Conservation (phyloP, 352 stramenopile genomes). For the Blastocystis sp. region DNA sequence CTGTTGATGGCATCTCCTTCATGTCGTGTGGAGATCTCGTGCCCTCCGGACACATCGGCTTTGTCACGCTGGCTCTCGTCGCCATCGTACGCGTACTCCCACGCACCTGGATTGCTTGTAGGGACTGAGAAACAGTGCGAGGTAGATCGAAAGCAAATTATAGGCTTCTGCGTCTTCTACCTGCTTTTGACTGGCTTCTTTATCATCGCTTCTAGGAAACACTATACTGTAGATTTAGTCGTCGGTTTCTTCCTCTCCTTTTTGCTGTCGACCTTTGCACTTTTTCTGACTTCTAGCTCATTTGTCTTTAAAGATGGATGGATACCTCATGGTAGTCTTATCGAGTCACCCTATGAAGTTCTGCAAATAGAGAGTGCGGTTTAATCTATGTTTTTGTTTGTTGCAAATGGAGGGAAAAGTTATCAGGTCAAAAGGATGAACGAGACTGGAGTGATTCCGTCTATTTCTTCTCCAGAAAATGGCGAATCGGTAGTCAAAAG, state of each 20-base stretch:
- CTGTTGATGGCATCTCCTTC: constrained; percentile 48
- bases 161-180: neutral
- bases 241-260: constrained; percentile 24
- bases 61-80: neutral
- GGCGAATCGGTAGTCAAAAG: neutral
- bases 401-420: constrained; percentile 12
- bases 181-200: constrained; percentile 12
- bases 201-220: constrained; percentile 49
- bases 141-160: neutral
- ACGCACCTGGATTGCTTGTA: neutral
- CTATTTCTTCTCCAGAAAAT: neutral
- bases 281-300: neutral
- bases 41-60: constrained; percentile 55
- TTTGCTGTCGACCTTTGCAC: neutral
- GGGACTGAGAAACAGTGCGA: neutral
- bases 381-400: neutral
- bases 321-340: neutral
- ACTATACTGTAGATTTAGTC: constrained; percentile 45
- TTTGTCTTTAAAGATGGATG: constrained; percentile 31
- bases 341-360: neutral
- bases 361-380: neutral
- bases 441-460: neutral
- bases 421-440: constrained; percentile 10
- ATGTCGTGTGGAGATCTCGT: constrained; percentile 47
- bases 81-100: constrained; percentile 21